Evolutionary conservation across 495 filamentous ascomycete species (phyloP).

Genomic region (Recurvomyces mirabilis): DNA sequence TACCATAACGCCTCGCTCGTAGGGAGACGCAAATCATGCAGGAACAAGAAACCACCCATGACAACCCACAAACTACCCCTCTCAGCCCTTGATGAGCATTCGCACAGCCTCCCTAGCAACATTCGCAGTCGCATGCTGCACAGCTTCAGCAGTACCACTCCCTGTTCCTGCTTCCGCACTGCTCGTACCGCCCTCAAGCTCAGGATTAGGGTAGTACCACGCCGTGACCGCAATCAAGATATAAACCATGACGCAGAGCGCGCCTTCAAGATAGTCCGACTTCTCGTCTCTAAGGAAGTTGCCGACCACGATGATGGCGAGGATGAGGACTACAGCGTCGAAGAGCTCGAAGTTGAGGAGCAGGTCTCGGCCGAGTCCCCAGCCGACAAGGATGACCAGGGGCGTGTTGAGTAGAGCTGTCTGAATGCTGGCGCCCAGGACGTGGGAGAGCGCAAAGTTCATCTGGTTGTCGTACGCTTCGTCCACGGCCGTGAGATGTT

Average conservation of each 20-base stretch:
- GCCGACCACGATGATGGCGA: constrained; percentile 67
- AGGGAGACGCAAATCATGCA: too few species aligned
- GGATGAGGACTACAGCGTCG: constrained; percentile 74
- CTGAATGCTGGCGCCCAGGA: constrained; percentile 78
- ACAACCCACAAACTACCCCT: too few species aligned
- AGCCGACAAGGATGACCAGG: constrained; percentile 72
- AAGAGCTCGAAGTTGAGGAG: constrained; percentile 80
- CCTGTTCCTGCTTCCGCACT: not conserved
- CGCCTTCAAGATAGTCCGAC: constrained; percentile 38
- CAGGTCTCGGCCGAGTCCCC: constrained; percentile 62
- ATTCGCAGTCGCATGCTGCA: too few species aligned
- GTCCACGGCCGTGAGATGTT: constrained; percentile 82
- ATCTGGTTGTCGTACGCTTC: constrained; percentile 81
- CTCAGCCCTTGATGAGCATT: too few species aligned
- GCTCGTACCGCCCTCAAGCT: not conserved
- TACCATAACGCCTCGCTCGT: too few species aligned
- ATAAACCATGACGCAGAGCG: constrained; percentile 56
- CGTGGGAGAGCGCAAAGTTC: constrained; percentile 87
- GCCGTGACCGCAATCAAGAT: constrained; percentile 51
- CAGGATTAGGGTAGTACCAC: constrained; percentile 49
- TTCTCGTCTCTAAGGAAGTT: constrained; percentile 37
- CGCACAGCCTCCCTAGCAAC: too few species aligned
- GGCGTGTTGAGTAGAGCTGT: constrained; percentile 84
- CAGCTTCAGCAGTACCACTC: not conserved
- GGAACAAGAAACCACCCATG: too few species aligned